Evolutionary conservation across 108 stramenopile species (phyloP), one percentile per base, ranked within the genome.

Genomic region (Asterionellopsis glacialis): DNA sequence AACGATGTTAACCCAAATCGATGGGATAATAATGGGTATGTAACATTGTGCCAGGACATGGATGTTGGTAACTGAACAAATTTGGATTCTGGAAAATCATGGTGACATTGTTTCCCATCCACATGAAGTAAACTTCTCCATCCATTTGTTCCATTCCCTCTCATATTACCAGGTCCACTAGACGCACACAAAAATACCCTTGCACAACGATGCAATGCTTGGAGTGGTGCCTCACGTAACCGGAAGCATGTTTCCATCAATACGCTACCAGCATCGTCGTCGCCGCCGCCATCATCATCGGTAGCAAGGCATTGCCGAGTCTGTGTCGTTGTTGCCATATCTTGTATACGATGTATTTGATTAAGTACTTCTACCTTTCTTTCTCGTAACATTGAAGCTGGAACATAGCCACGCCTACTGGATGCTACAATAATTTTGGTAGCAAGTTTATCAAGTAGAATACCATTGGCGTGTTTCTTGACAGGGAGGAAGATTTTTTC

Each of bases 111-210:
- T 21, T 57, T 58, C 26, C 40, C 27, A 48, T 69, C 53, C 1
- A 26, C 40, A 9, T 73, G 66, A 1, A 59, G 47, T 4, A 91
- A 56, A 58, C 78, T 82, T 41, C 66, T 76, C 88, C 88, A 90
- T 41, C 81, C 91, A 62, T 83, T 88, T 11, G 80, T 84, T 10
- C 81, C 88, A 65, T 80, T 82, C 28, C 82, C 76, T 38, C 88
- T 61, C 91, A 93, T 93, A 23, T 72, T 53, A 14, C 91, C 91
- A 0, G 91, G 88, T 1, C 91, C 91, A 24, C 68, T 73, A 19
- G 76, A 74, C 0, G 88, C 88, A 63, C 84, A 85, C 15, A 90
- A 55, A 62, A 84, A 93, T 16, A 88, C 59, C 27, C 91, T 64
- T 51, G 64, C 65, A 16, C 47, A 59, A 18, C 91, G 65, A 0